Evolutionary conservation across 2,329 filamentous ascomycete species (phyloP).

Genomic region (Colletotrichum spinosum): DNA sequence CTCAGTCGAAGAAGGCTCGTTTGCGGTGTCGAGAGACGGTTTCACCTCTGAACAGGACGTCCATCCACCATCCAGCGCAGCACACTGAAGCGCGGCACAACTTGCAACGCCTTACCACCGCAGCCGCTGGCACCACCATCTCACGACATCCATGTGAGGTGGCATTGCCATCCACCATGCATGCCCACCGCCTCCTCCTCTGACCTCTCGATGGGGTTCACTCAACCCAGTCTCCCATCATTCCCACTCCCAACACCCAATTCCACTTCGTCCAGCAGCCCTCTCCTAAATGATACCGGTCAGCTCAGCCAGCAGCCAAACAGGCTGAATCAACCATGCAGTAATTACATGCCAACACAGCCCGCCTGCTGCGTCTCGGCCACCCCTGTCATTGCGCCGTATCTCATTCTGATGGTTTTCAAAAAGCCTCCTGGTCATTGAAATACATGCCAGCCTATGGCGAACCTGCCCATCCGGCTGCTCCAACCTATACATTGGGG

Average conservation of each 20-base stretch:
- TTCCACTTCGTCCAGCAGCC: background rate
- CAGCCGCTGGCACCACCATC: constrained; percentile 34
- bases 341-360: background rate
- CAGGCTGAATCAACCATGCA: too few species aligned
- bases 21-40: constrained; percentile 14
- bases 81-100: too few species aligned
- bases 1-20: background rate
- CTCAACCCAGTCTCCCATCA: background rate
- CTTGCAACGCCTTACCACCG: background rate
- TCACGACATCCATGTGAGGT: constrained; percentile 28
- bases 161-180: constrained; percentile 13
- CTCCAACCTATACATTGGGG: background rate
- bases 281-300: too few species aligned
- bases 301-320: too few species aligned
- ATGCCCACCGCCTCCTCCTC: constrained; percentile 4
- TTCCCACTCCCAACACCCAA: background rate
- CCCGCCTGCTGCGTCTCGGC: constrained; percentile 13
- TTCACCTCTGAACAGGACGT: constrained; percentile 8
- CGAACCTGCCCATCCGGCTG: background rate
- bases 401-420: constrained; percentile 9
- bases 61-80: constrained; percentile 4
- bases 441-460: background rate
- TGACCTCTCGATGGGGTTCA: too few species aligned
- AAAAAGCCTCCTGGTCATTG: constrained; percentile 6
- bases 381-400: constrained; percentile 15